Evolutionary conservation across 2,329 filamentous ascomycete genomes (phyloP).

Genomic region (Fusarium keratoplasticum): DNA sequence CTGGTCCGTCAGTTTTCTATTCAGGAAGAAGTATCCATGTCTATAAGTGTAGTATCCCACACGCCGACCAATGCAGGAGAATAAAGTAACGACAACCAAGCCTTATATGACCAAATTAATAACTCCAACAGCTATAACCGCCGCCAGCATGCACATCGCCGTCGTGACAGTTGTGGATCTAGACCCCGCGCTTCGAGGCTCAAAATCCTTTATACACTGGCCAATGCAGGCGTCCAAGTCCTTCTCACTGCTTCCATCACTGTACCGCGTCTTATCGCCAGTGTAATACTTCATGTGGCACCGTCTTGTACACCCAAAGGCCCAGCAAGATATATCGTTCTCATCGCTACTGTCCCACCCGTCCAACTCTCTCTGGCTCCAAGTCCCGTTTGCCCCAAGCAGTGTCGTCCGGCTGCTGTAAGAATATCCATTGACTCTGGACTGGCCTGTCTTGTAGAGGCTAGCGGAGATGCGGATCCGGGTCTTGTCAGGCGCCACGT

Average conservation of each 20-base stretch:
- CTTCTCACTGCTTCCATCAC: slow-evolving; percentile 20
- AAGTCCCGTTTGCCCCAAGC: slow-evolving; percentile 37
- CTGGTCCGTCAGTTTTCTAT: not conserved
- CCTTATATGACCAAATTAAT: not conserved
- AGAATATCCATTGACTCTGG: slow-evolving; percentile 28
- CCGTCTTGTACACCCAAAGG: slow-evolving; percentile 32
- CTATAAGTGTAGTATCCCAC: not conserved
- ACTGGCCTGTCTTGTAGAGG: slow-evolving; percentile 24
- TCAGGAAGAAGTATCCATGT: not conserved
- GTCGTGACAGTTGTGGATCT: not conserved
- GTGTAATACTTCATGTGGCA: slow-evolving; percentile 37
- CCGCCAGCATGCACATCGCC: not conserved
- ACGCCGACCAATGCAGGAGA: not conserved
- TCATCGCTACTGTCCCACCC: slow-evolving; percentile 26
- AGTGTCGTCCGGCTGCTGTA: slow-evolving; percentile 28
- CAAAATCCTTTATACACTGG: slow-evolving; percentile 31
- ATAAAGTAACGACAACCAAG: not conserved
- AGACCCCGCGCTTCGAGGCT: slow-evolving; percentile 11
- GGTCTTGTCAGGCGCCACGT: slow-evolving; percentile 35
- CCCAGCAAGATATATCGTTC: slow-evolving; percentile 34
- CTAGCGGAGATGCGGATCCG: slow-evolving; percentile 26
- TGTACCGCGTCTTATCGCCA: slow-evolving; percentile 15
- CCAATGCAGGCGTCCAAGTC: slow-evolving; percentile 26
- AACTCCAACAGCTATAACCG: not conserved
- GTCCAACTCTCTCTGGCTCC: slow-evolving; percentile 39